phyloP scores from a whole-genome alignment of 768 basidiomycete genomes.

The Amanita pallidorosea region DNA sequence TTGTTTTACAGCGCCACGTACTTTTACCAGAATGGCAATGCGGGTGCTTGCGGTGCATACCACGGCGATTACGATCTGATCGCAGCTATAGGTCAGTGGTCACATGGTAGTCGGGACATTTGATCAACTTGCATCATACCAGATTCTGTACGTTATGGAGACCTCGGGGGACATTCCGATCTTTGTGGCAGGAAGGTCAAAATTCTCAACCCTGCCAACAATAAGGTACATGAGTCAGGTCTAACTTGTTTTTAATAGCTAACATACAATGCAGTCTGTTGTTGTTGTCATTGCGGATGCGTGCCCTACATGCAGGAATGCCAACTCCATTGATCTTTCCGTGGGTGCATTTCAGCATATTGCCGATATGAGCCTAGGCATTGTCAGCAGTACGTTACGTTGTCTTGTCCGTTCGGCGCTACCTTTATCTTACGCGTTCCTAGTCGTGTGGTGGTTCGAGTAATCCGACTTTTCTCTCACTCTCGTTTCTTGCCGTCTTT shows the following conservation, averaged over 20 bases:
- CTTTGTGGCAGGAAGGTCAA: conserved; percentile 58
- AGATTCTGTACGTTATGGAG: conserved; percentile 46
- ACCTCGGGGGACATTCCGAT: conserved; percentile 30
- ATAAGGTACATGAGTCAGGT: conserved; percentile 27
- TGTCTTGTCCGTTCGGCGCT: neutral
- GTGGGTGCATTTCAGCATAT: conserved; percentile 52
- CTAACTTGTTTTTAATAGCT: conserved; percentile 1
- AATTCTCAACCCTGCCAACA: conserved; percentile 53
- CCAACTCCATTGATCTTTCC: conserved; percentile 70
- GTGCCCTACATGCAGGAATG: conserved; percentile 67
- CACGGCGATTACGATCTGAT: conserved; percentile 47
- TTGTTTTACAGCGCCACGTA: conserved; percentile 41
- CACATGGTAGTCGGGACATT: neutral
- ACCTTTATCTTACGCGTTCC: conserved; percentile 1
- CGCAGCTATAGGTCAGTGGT: conserved; percentile 49
- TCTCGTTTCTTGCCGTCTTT: conserved; percentile 7
- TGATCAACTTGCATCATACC: conserved; percentile 1
- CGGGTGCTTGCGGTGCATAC: conserved; percentile 71
- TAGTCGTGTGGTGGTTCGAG: conserved; percentile 29
- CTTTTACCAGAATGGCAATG: conserved; percentile 59
- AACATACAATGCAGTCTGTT: conserved; percentile 22
- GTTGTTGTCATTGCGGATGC: conserved; percentile 63
- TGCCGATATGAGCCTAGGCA: conserved; percentile 36
- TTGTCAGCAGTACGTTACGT: conserved; percentile 51
- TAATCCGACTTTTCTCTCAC: conserved; percentile 12